Conservation (phyloP, 2,329 filamentous ascomycete genomes). For the Colletotrichum navitas region DNA sequence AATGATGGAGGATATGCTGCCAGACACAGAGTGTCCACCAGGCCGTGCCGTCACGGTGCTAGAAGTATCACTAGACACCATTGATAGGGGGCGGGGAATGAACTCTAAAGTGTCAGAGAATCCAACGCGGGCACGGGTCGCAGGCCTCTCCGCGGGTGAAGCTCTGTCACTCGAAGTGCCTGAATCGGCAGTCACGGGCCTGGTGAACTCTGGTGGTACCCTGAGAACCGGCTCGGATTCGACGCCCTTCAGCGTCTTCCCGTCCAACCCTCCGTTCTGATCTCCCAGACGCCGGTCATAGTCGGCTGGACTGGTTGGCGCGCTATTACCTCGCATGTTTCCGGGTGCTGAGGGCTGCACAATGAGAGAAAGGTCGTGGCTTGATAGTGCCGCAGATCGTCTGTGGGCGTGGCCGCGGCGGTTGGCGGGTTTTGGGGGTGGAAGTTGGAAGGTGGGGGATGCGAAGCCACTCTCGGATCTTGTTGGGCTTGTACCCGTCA, state of each 20-base stretch:
- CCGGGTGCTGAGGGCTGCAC: slow-evolving; percentile 70
- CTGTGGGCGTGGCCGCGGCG: slow-evolving; percentile 83
- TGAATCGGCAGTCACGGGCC: slow-evolving; percentile 40
- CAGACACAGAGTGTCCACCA: slow-evolving; percentile 77
- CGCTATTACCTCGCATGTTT: slow-evolving; percentile 69
- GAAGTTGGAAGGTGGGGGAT: slow-evolving; percentile 66
- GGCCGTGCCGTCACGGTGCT: slow-evolving; percentile 79
- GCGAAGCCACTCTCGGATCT: slow-evolving; percentile 71
- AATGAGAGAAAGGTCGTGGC: slow-evolving; percentile 81
- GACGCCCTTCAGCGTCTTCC: slow-evolving; percentile 40
- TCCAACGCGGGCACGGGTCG: slow-evolving; percentile 75
- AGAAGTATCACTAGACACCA: slow-evolving; percentile 87
- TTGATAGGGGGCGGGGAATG: slow-evolving; percentile 84
- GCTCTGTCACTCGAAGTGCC: slow-evolving; percentile 37
- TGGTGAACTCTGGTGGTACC: slow-evolving; percentile 37
- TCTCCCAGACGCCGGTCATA: slow-evolving; percentile 48
- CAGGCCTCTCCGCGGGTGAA: slow-evolving; percentile 51
- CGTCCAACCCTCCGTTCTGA: slow-evolving; percentile 19
- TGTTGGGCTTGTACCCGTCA: slow-evolving; percentile 78
- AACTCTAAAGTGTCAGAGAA: slow-evolving; percentile 89
- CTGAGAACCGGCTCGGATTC: slow-evolving; percentile 39
- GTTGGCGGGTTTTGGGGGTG: slow-evolving; percentile 60
- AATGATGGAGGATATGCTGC: slow-evolving; percentile 83
- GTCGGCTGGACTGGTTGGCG: slow-evolving; percentile 71
- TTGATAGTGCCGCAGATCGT: slow-evolving; percentile 85